These are phyloP conservation scores for Chlamydomonas eustigma DNA, from an alignment of 139 green algal genomes.

Conservation along the genomic window DNA sequence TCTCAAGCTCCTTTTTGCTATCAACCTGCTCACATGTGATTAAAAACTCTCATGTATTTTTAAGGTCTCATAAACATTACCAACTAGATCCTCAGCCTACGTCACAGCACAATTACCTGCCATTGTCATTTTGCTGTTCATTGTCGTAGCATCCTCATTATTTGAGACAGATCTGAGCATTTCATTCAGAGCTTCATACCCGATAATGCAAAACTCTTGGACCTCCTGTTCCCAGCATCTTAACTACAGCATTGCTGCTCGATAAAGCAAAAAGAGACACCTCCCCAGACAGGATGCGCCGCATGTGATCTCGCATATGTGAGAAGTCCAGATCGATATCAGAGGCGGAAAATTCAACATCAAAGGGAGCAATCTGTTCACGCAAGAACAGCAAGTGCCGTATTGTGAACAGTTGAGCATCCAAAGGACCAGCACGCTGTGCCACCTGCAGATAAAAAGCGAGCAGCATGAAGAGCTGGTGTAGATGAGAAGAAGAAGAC, in stretches of 20 bases:
- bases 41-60: neutral
- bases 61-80: too few species aligned
- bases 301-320: constrained; percentile 86
- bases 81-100: too few species aligned
- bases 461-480: neutral
- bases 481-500: neutral
- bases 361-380: constrained; percentile 83
- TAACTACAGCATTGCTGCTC: constrained; percentile 70
- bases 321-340: constrained; percentile 91
- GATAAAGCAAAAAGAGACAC: constrained; percentile 76
- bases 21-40: too few species aligned
- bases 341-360: constrained; percentile 77
- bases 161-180: too few species aligned
- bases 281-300: constrained; percentile 74
- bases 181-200: too few species aligned
- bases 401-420: constrained; percentile 92
- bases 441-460: constrained; percentile 17
- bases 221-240: constrained; percentile 65
- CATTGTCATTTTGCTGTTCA: too few species aligned
- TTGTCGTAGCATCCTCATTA: too few species aligned
- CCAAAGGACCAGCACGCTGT: constrained; percentile 40
- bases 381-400: constrained; percentile 90
- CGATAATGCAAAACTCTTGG: constrained; percentile 64
- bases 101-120: too few species aligned
- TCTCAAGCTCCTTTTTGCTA: constrained; percentile 92